Evolutionary conservation across 2,329 filamentous ascomycete genomes (phyloP).

Genomic region (Fonsecaea erecta): DNA sequence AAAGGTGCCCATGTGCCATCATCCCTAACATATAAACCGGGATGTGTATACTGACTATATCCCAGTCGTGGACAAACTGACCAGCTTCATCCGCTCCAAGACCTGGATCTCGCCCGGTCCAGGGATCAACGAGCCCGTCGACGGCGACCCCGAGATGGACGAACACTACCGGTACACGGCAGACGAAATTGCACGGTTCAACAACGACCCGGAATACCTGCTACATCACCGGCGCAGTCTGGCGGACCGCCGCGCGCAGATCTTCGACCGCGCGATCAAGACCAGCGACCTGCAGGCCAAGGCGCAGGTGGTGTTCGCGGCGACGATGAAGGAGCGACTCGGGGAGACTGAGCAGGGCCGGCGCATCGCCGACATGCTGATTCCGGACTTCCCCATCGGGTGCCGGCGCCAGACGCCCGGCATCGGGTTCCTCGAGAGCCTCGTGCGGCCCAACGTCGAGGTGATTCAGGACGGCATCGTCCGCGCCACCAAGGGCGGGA

Average conservation of each 20-base stretch:
- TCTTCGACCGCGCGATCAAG: constrained; percentile 14
- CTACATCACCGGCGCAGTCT: constrained; percentile 36
- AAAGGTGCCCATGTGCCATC: constrained; percentile 24
- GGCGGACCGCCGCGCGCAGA: constrained; percentile 23
- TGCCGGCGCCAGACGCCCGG: constrained; percentile 56
- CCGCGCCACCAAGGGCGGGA: constrained; percentile 41
- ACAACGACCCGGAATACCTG: constrained; percentile 32
- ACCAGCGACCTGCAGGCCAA: constrained; percentile 3
- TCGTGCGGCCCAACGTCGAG: constrained; percentile 35
- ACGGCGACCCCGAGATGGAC: constrained; percentile 30
- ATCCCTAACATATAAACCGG: constrained; percentile 37
- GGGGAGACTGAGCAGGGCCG: constrained; percentile 26
- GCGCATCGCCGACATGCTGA: constrained; percentile 30
- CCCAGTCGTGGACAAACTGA: constrained; percentile 39
- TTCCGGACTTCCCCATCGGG: constrained; percentile 39
- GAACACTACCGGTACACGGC: constrained; percentile 35
- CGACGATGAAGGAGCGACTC: constrained; percentile 33
- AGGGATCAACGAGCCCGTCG: constrained; percentile 17
- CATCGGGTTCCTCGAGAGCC: constrained; percentile 48
- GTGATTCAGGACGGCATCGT: neutral
- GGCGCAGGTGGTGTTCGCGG: constrained; percentile 13
- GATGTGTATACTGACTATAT: constrained; percentile 12
- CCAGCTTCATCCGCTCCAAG: constrained; percentile 30
- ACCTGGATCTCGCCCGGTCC: constrained; percentile 30
- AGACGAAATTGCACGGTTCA: constrained; percentile 27